A percentile compares a stretch with the other conserved stretches of the same genome.
Evolutionary conservation across 179 eudicot species (phyloP).

Genomic region (Beta macrorhiza): DNA sequence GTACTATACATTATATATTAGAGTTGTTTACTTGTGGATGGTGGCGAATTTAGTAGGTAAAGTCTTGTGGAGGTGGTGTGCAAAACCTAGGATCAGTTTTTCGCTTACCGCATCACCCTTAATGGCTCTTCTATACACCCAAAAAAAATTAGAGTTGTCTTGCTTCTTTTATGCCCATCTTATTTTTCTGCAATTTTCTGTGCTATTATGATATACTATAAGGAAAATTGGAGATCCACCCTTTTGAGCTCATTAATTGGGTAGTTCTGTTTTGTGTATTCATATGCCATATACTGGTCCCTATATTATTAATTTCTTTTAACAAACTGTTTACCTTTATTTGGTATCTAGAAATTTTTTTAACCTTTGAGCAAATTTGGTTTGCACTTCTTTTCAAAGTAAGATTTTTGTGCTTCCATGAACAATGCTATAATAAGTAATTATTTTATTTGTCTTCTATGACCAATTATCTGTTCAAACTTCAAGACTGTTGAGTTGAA

Average conservation of each 20-base stretch:
- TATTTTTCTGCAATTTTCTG: background rate
- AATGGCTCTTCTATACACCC: too few relatives aligned
- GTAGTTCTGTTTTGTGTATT: background rate
- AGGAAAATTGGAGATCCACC: background rate
- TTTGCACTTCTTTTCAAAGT: conserved; percentile 17
- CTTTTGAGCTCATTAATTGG: background rate
- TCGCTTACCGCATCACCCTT: too few relatives aligned
- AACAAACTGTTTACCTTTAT: background rate
- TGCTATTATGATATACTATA: background rate
- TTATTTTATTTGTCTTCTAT: conserved; percentile 7
- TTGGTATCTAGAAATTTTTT: background rate
- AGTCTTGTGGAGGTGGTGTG: too few relatives aligned
- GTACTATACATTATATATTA: too few relatives aligned
- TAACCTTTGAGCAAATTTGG: conserved; percentile 13
- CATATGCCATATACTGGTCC: background rate
- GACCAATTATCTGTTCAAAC: conserved; percentile 11
- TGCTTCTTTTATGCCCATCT: background rate
- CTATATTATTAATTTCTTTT: conserved; percentile 5
- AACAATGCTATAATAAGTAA: conserved; percentile 11
- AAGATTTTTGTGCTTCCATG: background rate
- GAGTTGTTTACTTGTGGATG: too few relatives aligned
- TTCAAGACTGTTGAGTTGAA: background rate
- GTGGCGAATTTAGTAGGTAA: too few relatives aligned
- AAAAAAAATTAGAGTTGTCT: background rate
- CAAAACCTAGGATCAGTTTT: too few relatives aligned